phyloP scores from a whole-genome alignment of 164 flowering plant genomes.

The Vitis vinifera region ASM3070453v1 NC_081814.1:22756001-22756500 shows the following conservation, averaged over 20 bases:
- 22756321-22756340: constrained; percentile 39
- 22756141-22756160: constrained; percentile 26
- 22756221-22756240: constrained; percentile 39
- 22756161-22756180: constrained; percentile 13
- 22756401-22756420: constrained; percentile 32
- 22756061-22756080: constrained; percentile 27
- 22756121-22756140: constrained; percentile 46
- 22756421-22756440: constrained; percentile 37
- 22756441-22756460: constrained; percentile 39
- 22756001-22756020: constrained; percentile 26
- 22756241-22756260: constrained; percentile 46
- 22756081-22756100: constrained; percentile 32
- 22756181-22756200: background rate
- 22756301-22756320: constrained; percentile 39
- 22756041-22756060: constrained; percentile 29
- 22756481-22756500: constrained; percentile 1
- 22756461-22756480: constrained; percentile 31
- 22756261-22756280: constrained; percentile 36
- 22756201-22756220: constrained; percentile 30
- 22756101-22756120: constrained; percentile 25
- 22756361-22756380: constrained; percentile 41
- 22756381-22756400: constrained; percentile 38
- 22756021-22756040: constrained; percentile 29
- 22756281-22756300: constrained; percentile 24
- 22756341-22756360: constrained; percentile 41